Evolutionary conservation across 345 rosid species (phyloP).

Genomic region (Stellera chamaejasme): DNA sequence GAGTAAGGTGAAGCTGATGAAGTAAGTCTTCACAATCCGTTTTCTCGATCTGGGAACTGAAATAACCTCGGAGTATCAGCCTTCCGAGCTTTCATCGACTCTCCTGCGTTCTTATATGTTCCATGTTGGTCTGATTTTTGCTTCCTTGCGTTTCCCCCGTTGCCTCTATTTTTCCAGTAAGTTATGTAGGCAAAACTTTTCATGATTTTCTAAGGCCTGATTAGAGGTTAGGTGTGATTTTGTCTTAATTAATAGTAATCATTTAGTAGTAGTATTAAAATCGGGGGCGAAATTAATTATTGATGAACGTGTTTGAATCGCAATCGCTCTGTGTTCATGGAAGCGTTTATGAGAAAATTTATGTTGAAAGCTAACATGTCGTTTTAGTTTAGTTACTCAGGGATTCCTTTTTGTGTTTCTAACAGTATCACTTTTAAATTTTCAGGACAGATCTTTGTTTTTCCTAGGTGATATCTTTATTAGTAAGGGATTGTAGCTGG

Average conservation of each 20-base stretch:
- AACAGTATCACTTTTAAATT: neutral
- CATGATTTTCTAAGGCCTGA: neutral
- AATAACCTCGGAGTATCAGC: conserved; percentile 19
- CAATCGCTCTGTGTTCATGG: too few species aligned
- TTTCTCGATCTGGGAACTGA: conserved; percentile 11
- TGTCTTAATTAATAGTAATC: too few species aligned
- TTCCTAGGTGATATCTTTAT: conserved; percentile 13
- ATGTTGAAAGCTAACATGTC: neutral
- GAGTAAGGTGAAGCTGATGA: neutral
- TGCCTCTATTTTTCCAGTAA: neutral
- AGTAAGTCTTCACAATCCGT: neutral
- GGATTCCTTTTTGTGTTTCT: neutral
- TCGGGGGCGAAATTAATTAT: too few species aligned
- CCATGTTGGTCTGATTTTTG: conserved; percentile 12
- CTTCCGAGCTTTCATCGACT: conserved; percentile 5
- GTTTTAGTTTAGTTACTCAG: neutral
- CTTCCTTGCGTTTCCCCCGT: neutral
- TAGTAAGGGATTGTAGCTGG: conserved; percentile 12
- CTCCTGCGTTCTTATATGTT: neutral
- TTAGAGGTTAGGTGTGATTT: too few species aligned
- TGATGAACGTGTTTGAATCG: too few species aligned
- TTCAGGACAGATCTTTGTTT: conserved; percentile 7
- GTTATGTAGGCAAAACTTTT: neutral
- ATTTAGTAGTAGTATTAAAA: too few species aligned
- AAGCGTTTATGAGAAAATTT: neutral